Evolutionary conservation across 306 rosid species (phyloP), one percentile per base, ranked within the genome.

Genomic region (Erythrophleum fordii): DNA sequence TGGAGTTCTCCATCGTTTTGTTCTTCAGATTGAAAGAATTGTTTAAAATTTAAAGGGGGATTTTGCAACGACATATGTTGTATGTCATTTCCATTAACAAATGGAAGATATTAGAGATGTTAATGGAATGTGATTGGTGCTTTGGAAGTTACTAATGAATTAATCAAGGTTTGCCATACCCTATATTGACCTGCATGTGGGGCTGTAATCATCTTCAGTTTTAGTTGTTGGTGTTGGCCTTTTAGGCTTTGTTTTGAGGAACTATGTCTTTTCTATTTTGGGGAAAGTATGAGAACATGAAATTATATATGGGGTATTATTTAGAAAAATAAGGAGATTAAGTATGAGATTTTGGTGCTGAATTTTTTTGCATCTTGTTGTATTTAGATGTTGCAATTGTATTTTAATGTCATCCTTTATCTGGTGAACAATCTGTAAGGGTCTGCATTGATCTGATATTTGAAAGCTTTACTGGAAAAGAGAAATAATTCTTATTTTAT

Each of bases 131-230:
- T 58, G 77, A 16, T 65, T 59, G 53, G 28, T 39, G 61, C 16
- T 39, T 59, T 42, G 3, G 70, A 52, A 69, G 7, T 51, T 35
- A 16, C 0, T 8, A 49, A 39, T 48, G 80, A 75, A 81, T 62
- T 56, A 44, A 59, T 55, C 75, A 78, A 71, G 34, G 53, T 75
- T 52, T 70, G 35, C 25, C 39, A 42, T 69, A 13, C 13, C n/a
- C 77, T 65, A 35, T 80, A 58, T 77, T 77, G 46, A 73, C 20
- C 16, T 77, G 61, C 22, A 44, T 74, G 46, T 53, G 35, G 14
- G 72, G 23, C 41, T 77, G 62, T 25, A 46, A 12, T 61, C 20
- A 23, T 39, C 10, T 28, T 71, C 55, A 42, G 2, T 46, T 46
- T 73, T 23, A 23, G 37, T 71, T 77, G 42, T 41, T 44, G 29